Conservation (phyloP, 345 rosid genomes). For the Anacardium occidentale region DNA sequence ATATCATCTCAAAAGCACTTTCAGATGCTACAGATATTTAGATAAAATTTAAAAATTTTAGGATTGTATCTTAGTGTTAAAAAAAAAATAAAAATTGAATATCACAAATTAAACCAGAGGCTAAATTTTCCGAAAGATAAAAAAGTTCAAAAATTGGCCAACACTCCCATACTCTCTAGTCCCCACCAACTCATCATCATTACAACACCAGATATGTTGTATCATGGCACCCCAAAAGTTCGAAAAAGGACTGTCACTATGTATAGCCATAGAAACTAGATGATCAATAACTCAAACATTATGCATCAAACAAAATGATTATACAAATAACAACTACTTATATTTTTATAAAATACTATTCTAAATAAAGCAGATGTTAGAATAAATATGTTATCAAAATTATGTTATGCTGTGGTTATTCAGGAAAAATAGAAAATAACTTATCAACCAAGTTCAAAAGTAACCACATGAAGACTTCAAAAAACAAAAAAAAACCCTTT, state of each 20-base stretch:
- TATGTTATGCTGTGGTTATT: neutral
- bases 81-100: no score
- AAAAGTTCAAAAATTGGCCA: no score
- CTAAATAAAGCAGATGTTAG: neutral
- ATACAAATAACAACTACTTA: neutral
- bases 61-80: no score
- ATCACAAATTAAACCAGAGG: no score
- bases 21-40: no score
- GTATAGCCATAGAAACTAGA: neutral
- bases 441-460: neutral
- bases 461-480: neutral
- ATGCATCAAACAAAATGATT: neutral
- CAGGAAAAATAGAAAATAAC: conserved; percentile 6
- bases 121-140: no score
- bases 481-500: neutral
- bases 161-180: no score
- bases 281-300: neutral
- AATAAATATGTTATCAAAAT: neutral
- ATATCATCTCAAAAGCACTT: no score
- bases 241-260: neutral
- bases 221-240: neutral
- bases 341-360: neutral
- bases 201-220: neutral
- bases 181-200: conserved; percentile 2
- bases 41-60: no score